Evolutionary conservation across 2,329 filamentous ascomycete species (phyloP).

Genomic region (Monilinia fructicola): DNA sequence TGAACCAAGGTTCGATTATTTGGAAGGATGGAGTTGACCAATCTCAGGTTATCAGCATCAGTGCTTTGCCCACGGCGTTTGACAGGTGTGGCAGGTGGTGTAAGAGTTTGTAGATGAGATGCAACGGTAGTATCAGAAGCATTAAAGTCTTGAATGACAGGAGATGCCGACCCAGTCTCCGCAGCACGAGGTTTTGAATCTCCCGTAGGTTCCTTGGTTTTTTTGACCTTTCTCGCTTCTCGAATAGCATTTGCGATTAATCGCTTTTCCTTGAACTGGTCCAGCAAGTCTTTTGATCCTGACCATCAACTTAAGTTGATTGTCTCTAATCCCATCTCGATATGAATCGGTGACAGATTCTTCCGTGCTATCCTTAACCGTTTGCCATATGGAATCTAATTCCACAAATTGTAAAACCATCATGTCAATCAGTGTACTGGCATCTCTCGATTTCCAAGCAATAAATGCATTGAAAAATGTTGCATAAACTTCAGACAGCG

Average conservation of each 20-base stretch:
- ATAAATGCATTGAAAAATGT: constrained; percentile 78
- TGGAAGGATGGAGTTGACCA: constrained; percentile 55
- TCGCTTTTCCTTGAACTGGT: constrained; percentile 66
- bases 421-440: constrained; percentile 72
- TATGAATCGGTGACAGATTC: constrained; percentile 75
- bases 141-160: constrained; percentile 45
- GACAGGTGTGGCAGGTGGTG: constrained; percentile 54
- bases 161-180: constrained; percentile 42
- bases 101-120: constrained; percentile 49
- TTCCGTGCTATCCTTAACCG: constrained; percentile 74
- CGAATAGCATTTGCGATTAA: constrained; percentile 73
- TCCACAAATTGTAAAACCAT: constrained; percentile 88
- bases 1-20: constrained; percentile 75
- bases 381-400: constrained; percentile 79
- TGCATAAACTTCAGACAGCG: constrained; percentile 67
- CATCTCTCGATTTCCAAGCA: constrained; percentile 80
- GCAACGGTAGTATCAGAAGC: constrained; percentile 46
- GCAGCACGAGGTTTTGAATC: constrained; percentile 68
- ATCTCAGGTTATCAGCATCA: constrained; percentile 37
- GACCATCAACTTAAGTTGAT: constrained; percentile 75
- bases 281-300: constrained; percentile 78
- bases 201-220: constrained; percentile 64
- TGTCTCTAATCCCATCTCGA: constrained; percentile 75
- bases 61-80: constrained; percentile 26
- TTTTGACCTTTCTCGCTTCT: constrained; percentile 65